Conservation (phyloP, 176 grass and related monocot genomes). For the Eragrostis nindensis region DNA sequence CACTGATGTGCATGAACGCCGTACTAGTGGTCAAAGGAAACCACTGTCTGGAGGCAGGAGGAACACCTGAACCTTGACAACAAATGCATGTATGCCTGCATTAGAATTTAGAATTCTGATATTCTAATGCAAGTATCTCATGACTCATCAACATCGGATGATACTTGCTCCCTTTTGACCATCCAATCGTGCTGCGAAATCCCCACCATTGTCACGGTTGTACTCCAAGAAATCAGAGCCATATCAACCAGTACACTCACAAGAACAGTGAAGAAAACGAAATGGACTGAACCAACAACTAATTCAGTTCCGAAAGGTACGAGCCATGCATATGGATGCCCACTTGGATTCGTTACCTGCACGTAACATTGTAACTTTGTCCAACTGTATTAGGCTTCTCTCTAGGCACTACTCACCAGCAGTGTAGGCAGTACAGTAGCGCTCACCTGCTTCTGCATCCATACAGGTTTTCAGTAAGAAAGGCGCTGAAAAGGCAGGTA, state of each 20-base stretch:
- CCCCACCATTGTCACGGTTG: background rate
- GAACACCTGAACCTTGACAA: slow-evolving; percentile 41
- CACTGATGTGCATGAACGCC: slow-evolving; percentile 23
- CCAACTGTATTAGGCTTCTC: slow-evolving; percentile 8
- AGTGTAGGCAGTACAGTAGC: background rate
- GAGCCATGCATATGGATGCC: slow-evolving; percentile 11
- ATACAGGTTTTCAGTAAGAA: slow-evolving; percentile 1
- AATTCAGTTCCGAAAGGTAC: background rate
- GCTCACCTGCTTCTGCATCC: background rate
- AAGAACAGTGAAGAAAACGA: background rate
- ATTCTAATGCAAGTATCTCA: slow-evolving; percentile 40
- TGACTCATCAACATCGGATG: slow-evolving; percentile 41
- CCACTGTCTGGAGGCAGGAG: background rate
- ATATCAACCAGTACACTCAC: background rate
- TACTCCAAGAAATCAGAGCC: background rate
- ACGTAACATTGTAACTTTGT: slow-evolving; percentile 11
- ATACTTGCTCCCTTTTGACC: slow-evolving; percentile 36
- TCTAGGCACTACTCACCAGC: slow-evolving; percentile 28
- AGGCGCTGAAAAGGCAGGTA: slow-evolving; percentile 27
- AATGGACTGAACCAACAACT: background rate
- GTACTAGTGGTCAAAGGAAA: background rate
- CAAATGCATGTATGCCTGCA: slow-evolving; percentile 18
- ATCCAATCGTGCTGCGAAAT: background rate
- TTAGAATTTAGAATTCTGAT: slow-evolving; percentile 22
- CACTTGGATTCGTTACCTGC: background rate